Evolutionary conservation across 805 yeast genomes (phyloP), one percentile per base, ranked within the genome.

Genomic region (Yamadazyma sp.): DNA sequence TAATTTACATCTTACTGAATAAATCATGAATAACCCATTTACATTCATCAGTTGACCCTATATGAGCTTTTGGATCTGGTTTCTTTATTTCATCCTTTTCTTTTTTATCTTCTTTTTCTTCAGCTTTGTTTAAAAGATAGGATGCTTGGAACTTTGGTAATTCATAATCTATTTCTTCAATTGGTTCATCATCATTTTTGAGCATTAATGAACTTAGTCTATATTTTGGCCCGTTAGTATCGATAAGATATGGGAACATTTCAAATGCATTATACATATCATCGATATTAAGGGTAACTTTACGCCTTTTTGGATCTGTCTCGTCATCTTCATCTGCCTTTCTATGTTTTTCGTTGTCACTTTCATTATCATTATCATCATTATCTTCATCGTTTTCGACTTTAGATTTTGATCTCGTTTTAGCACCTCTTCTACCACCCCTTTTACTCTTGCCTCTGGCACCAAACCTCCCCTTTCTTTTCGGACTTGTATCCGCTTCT

Each of bases 11-110:
- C 6, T 62, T 49, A 9, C 74, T 62, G n/a, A 79, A 57, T 34
- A 83, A 70, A 47, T 82, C 89, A 56, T 78, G 80, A 23, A 84
- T 69, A 35, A 83, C 61, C 85, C 86, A 78, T 45, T 78, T 76
- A 43, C 84, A 60, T 51, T 84, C 94, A 36, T 81, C 83, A 23
- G 76, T 73, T 0, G 80, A 68, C 5, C 85, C 85, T 30, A 71
- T 58, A 47, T 75, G 74, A 9, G 57, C 45, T 34, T 35, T 43
- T 13, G 29, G 16, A 48, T 56, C 25, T 10, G 43, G 41, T 12
- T 26, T 33, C 23, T 35, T 25, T 5, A 41, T 27, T 21, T 20
- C 36, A 12, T 32, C 30, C 7, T 22, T 26, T 15, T 24, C 15
- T n/a, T 14, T 17, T 30, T 25, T 36, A 26, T 25, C 34, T 10